Percentiles rank a stretch among this genome's conserved stretches.
These are phyloP conservation scores for Galerina sulciceps DNA, from an alignment of 768 basidiomycete species.

Conservation along the genomic window DNA sequence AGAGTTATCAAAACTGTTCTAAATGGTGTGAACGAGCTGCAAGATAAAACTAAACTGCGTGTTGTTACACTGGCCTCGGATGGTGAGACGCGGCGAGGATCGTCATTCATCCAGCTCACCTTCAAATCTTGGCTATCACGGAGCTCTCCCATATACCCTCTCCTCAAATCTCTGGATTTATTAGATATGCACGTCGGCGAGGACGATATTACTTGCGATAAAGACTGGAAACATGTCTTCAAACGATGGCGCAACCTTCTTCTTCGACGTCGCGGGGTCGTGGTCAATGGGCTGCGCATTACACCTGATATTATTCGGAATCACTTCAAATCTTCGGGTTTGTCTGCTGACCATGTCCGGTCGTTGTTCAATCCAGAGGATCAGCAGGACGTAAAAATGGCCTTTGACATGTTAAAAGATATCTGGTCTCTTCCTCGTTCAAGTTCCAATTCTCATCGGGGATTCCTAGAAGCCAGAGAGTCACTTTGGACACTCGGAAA, in stretches of 20 bases:
- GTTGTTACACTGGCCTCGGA: constrained; percentile 25
- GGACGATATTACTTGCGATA: constrained; percentile 33
- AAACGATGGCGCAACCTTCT: constrained; percentile 27
- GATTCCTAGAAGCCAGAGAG: constrained; percentile 8
- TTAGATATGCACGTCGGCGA: constrained; percentile 28
- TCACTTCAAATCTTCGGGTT: too few species aligned
- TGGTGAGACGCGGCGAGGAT: constrained; percentile 25
- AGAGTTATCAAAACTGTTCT: constrained; percentile 13
- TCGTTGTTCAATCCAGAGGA: constrained; percentile 25
- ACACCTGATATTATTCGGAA: constrained; percentile 17
- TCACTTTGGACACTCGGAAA: constrained; percentile 19
- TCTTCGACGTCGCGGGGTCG: constrained; percentile 24
- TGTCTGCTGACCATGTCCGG: constrained; percentile 17
- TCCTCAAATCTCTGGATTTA: background rate
- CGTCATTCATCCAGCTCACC: constrained; percentile 20
- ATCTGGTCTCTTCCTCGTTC: constrained; percentile 20
- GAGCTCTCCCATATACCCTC: constrained; percentile 20
- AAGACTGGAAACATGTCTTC: constrained; percentile 36
- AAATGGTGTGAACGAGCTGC: constrained; percentile 10
- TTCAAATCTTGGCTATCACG: constrained; percentile 8
- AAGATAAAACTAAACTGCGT: constrained; percentile 16
- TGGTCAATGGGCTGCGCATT: constrained; percentile 19
- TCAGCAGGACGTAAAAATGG: constrained; percentile 27
- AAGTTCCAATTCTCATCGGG: background rate
- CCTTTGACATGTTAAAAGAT: constrained; percentile 23